A percentile compares a stretch with the other conserved stretches of the same genome.
These are phyloP conservation scores for Ophiostoma sp. DNA, from an alignment of 2,329 filamentous ascomycete genomes.

Conservation along the genomic window DNA sequence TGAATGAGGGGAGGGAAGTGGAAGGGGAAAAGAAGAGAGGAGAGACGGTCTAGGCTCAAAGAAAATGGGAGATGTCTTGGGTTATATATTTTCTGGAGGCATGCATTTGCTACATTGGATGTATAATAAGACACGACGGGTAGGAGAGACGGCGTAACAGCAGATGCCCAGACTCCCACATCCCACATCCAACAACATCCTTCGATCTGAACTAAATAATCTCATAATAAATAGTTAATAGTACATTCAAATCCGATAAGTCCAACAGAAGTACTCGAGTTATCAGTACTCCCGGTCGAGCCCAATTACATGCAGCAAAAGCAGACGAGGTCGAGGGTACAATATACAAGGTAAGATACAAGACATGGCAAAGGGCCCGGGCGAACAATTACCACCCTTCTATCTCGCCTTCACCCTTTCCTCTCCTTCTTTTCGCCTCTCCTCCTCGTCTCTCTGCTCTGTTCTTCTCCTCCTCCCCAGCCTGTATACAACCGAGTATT, in stretches of 20 bases:
- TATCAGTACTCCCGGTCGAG: not conserved
- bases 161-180: not conserved
- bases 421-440: not conserved
- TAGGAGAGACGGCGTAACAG: not conserved
- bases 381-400: not conserved
- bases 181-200: too few relatives aligned
- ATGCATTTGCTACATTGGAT: not conserved
- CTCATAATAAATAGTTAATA: too few relatives aligned
- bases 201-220: not conserved
- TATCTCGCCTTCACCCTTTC: not conserved
- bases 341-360: not conserved
- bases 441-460: not conserved
- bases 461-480: not conserved
- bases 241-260: not conserved
- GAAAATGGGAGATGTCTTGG: not conserved
- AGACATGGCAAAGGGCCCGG: not conserved
- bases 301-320: not conserved
- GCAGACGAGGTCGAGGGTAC: not conserved
- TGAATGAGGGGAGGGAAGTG: not conserved
- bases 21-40: not conserved
- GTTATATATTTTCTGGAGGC: not conserved
- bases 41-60: not conserved
- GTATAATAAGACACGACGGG: not conserved
- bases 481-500: not conserved
- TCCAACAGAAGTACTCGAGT: not conserved